A percentile compares a stretch with the other conserved stretches of the same genome.
Evolutionary conservation across 176 grass and related monocot genomes (phyloP).

Genomic region (Chrysopogon serrulatus): DNA sequence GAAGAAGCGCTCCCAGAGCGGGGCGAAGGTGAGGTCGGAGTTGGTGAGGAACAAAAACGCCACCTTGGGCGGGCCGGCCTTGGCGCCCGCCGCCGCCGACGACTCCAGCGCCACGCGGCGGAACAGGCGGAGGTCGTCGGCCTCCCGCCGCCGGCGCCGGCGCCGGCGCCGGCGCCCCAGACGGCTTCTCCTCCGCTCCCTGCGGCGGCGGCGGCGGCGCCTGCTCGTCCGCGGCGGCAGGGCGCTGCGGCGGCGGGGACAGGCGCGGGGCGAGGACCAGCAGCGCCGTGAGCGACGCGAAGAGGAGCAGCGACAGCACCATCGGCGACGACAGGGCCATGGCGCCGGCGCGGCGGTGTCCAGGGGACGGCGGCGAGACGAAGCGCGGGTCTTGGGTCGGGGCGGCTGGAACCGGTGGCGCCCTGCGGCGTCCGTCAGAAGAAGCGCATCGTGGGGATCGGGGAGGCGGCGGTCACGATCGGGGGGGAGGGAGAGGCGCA

Average conservation of each 20-base stretch:
- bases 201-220: background rate
- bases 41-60: constrained; percentile 88
- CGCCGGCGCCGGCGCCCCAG: background rate
- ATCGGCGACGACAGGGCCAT: constrained; percentile 32
- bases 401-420: background rate
- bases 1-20: constrained; percentile 86
- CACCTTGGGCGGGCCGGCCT: constrained; percentile 47
- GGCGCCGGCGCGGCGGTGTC: background rate
- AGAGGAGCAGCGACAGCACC: constrained; percentile 43
- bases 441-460: background rate
- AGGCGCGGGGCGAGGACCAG: constrained; percentile 31
- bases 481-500: background rate
- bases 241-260: constrained; percentile 5
- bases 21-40: constrained; percentile 75
- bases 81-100: background rate
- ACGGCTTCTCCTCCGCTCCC: background rate
- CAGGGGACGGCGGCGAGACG: background rate
- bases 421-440: background rate
- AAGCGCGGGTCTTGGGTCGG: background rate
- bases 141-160: background rate
- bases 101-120: constrained; percentile 46
- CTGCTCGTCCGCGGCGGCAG: background rate
- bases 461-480: background rate
- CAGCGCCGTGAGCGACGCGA: constrained; percentile 41
- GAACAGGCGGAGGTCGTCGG: constrained; percentile 58